Evolutionary conservation across 805 yeast genomes (phyloP), one percentile per base, ranked within the genome.

Genomic region (Brettanomyces bruxellensis): DNA sequence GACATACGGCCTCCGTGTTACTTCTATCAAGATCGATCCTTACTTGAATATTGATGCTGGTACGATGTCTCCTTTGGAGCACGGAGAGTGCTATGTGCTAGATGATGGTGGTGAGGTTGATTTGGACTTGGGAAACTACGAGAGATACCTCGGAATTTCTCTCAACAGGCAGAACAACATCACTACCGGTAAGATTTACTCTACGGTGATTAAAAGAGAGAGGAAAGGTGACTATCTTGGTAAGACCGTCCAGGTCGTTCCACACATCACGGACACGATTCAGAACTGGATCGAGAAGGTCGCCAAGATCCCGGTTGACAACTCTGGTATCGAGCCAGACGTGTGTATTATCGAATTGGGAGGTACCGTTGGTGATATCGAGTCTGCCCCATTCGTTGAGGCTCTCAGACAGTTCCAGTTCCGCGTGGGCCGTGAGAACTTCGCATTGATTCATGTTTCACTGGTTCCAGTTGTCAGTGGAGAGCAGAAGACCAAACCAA

Each of bases 21-120:
- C 99, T 4, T 89, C 98, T 13, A 91, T 93, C 72, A 93, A 93
- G 68, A 93, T 93, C 60, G 99, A 93, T 71, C 99, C 99, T 38
- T 93, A 93, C 70, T 86, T 93, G 95, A 93, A 93, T 71, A 88
- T 93, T 56, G 99, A 93, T 71, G 99, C 99, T 37, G 99, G 99
- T 59, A 93, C 99, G 40, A 93, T 93, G 99, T 87, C 96, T 38
- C 99, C 99, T 23, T 73, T 93, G 62, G 99, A 93, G 68, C 99
- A 93, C 64, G 99, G 99, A 58, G 99, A 93, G 69, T 95, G 96
- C 65, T 93, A 93, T 65, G 98, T 93, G 45, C 75, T 93, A 61
- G 86, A 91, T 66, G 99, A 93, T 65, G 99, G 99, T 66, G 99
- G 99, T 58, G 99, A 93, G 70, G 96, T 91, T 41, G 99, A 93